Evolutionary conservation across 495 filamentous ascomycete species (phyloP).

Genomic region (Tuber melanosporum): DNA sequence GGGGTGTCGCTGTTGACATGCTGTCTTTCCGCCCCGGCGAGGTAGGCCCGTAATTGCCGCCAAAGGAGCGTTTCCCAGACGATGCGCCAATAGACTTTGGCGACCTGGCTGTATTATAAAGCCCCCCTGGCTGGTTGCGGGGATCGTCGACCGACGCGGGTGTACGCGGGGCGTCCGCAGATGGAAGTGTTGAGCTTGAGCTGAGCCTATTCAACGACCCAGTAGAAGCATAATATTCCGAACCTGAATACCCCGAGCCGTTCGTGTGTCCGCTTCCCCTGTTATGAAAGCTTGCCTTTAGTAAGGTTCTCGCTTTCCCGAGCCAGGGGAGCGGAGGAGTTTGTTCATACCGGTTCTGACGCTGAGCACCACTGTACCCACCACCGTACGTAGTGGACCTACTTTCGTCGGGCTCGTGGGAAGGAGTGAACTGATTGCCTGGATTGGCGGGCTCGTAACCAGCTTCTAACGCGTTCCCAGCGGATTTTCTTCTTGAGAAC

Average conservation of each 20-base stretch:
- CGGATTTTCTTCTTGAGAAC: constrained; percentile 62
- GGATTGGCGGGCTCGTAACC: constrained; percentile 42
- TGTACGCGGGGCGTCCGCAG: constrained; percentile 39
- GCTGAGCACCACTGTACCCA: constrained; percentile 31
- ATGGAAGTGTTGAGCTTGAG: constrained; percentile 42
- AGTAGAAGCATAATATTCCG: constrained; percentile 41
- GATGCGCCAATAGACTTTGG: constrained; percentile 33
- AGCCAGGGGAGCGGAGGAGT: constrained; percentile 32
- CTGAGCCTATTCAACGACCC: constrained; percentile 40
- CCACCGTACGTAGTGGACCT: constrained; percentile 27
- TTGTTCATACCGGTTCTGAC: constrained; percentile 40
- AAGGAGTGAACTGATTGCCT: constrained; percentile 23
- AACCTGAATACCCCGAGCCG: constrained; percentile 38
- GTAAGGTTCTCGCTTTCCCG: constrained; percentile 29
- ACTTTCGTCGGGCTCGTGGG: constrained; percentile 28
- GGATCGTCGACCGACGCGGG: constrained; percentile 38
- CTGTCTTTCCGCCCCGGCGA: constrained; percentile 27
- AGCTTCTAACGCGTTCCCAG: constrained; percentile 57
- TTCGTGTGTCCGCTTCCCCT: constrained; percentile 38
- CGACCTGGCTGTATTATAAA: constrained; percentile 30
- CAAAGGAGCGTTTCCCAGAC: constrained; percentile 33
- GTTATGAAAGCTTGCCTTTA: constrained; percentile 19
- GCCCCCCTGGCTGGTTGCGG: constrained; percentile 15
- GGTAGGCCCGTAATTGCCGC: constrained; percentile 27
- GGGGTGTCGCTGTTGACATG: constrained; percentile 33